Base-by-base conservation (phyloP, 805 yeast genomes). In the Tetrapisispora pingtungensis region DNA sequence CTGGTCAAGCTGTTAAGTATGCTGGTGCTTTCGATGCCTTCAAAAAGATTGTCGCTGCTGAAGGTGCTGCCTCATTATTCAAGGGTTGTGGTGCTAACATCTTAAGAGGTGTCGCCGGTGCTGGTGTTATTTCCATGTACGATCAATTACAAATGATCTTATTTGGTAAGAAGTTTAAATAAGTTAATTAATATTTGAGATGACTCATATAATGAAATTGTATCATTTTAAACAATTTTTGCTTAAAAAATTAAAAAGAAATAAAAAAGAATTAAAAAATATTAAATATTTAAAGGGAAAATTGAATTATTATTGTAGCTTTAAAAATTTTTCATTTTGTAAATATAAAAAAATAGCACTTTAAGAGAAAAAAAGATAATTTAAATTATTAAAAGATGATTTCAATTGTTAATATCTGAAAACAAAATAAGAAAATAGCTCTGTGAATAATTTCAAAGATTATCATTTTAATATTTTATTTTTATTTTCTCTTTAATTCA, bases 11-110 rank as follows among this genome's bases (percentile, higher is more conserved):
- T 66, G 95, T 88, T 65, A 88, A 89, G 78, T 88, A 88, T 78
- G 74, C 80, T 68, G 93, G 95, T 77, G 95, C 96, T 61, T 77
- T 85, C 70, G 96, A 89, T 72, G 86, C 93, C 73, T 81, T 84
- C 85, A 74, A 69, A 62, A 74, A 87, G 77, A 86, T 88, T 69
- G 90, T 89, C 62, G 95, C 95, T 60, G 87, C 93, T 69, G 96
- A 89, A 75, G 97, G 97, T 86, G 72, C 85, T 64, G 65, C 68
- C 51, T 86, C 97, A 63, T 78, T 88, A 74, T 88, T 88, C 90
- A 89, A 86, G 81, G 97, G 97, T 79, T 88, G 96, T 75, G 96
- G 90, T 82, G 96, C 97, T 73, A 88, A 88, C 93, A 88, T 88
- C 81, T 80, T 88, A 74, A 88, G 97, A 84, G 96, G 96, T 86